Evolutionary conservation across 306 rosid species (phyloP).

Genomic region (Luffa aegyptiaca): DNA sequence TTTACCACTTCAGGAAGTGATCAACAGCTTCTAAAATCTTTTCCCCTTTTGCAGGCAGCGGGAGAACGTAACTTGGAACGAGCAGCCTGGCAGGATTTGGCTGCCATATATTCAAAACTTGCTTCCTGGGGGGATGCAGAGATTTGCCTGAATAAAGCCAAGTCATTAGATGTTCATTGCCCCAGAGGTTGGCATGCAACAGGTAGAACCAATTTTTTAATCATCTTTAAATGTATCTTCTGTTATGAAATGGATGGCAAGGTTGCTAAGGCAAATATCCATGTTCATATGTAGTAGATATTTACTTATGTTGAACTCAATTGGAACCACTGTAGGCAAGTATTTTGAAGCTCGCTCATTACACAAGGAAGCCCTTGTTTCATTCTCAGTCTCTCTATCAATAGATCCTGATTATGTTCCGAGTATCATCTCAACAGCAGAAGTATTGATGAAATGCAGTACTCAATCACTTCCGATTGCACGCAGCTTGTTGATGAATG

Average conservation of each 20-base stretch:
- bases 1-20: background rate
- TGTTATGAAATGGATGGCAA: background rate
- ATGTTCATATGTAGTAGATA: background rate
- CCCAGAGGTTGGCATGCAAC: constrained; percentile 64
- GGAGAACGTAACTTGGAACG: constrained; percentile 41
- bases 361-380: constrained; percentile 57
- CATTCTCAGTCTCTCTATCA: constrained; percentile 54
- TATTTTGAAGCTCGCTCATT: constrained; percentile 48
- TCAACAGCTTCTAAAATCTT: background rate
- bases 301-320: background rate
- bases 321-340: constrained; percentile 26
- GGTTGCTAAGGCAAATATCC: background rate
- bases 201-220: constrained; percentile 24
- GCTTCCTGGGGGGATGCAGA: constrained; percentile 65
- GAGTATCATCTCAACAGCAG: constrained; percentile 60
- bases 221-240: background rate
- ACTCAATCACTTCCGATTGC: constrained; percentile 53
- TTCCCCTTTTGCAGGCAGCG: constrained; percentile 33
- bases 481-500: constrained; percentile 70
- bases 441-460: constrained; percentile 48
- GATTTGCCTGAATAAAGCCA: constrained; percentile 60
- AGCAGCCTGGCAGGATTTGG: constrained; percentile 76
- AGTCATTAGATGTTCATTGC: constrained; percentile 39
- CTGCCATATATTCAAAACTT: constrained; percentile 48
- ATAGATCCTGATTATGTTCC: constrained; percentile 66